These are phyloP conservation scores for Ormosia emarginata DNA, from an alignment of 306 rosid genomes.

Conservation along the genomic window DNA sequence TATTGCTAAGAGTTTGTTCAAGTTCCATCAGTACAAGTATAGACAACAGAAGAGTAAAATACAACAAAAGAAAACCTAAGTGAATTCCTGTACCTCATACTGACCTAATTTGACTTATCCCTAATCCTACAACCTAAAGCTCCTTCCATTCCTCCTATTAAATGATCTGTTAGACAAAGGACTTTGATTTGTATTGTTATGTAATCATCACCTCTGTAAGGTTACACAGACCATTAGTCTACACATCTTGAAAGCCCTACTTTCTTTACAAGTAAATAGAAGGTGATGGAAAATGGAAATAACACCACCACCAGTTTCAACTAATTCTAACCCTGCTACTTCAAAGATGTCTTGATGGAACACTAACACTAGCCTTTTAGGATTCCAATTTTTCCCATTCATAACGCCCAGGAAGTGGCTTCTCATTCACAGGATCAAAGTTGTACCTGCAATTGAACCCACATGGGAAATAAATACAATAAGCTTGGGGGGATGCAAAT, in stretches of 20 bases:
- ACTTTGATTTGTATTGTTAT: conserved; percentile 66
- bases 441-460: conserved; percentile 76
- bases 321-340: conserved; percentile 63
- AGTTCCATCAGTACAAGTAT: conserved; percentile 87
- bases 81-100: conserved; percentile 76
- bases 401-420: conserved; percentile 83
- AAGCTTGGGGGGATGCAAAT: neutral
- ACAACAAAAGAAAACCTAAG: conserved; percentile 46
- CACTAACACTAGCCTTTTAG: conserved; percentile 36
- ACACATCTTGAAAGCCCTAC: conserved; percentile 70
- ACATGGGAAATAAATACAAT: neutral
- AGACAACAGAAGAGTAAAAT: conserved; percentile 63
- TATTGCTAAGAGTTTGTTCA: conserved; percentile 58
- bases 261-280: conserved; percentile 88
- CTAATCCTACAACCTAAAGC: conserved; percentile 51
- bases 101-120: conserved; percentile 48
- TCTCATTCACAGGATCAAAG: conserved; percentile 81
- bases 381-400: conserved; percentile 76
- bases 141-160: conserved; percentile 38
- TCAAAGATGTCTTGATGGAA: conserved; percentile 46
- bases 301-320: conserved; percentile 69
- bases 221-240: conserved; percentile 88
- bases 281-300: conserved; percentile 85
- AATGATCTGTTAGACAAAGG: conserved; percentile 91
- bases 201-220: conserved; percentile 70